Evolutionary conservation across 495 filamentous ascomycete species (phyloP).

Genomic region (Opeltia flavorubescens): DNA sequence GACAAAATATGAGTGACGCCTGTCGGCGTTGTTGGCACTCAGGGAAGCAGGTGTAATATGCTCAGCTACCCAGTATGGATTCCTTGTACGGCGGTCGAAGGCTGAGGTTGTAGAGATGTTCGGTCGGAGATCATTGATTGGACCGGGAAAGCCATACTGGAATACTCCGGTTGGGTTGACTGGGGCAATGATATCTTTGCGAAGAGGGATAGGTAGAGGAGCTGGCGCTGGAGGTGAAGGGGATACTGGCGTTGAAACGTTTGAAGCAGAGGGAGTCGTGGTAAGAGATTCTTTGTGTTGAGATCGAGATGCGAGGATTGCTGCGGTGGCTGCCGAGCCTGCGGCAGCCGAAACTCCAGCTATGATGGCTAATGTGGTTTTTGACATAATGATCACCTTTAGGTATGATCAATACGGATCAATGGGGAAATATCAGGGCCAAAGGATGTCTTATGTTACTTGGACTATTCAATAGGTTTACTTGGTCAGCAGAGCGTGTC

Average conservation of each 20-base stretch:
- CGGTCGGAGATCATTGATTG: slow-evolving; percentile 65
- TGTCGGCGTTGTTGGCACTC: slow-evolving; percentile 57
- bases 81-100: slow-evolving; percentile 83
- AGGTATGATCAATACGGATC: neutral
- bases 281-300: slow-evolving; percentile 29
- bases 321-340: slow-evolving; percentile 69
- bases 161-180: slow-evolving; percentile 84
- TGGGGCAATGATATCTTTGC: slow-evolving; percentile 29
- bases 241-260: slow-evolving; percentile 11
- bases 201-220: slow-evolving; percentile 24
- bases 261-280: slow-evolving; percentile 13
- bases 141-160: slow-evolving; percentile 95
- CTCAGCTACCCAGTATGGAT: slow-evolving; percentile 90
- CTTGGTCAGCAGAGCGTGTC: neutral
- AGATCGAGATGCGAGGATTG: slow-evolving; percentile 53
- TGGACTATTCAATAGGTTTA: neutral
- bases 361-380: slow-evolving; percentile 73
- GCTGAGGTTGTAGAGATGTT: slow-evolving; percentile 63
- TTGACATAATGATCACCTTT: slow-evolving; percentile 55
- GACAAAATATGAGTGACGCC: slow-evolving; percentile 66
- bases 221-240: slow-evolving; percentile 17
- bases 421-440: neutral
- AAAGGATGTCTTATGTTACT: neutral
- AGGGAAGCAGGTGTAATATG: slow-evolving; percentile 92
- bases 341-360: slow-evolving; percentile 81